Base-by-base conservation (phyloP, 2,329 filamentous ascomycete genomes). In the Aspergillus sergii region DNA sequence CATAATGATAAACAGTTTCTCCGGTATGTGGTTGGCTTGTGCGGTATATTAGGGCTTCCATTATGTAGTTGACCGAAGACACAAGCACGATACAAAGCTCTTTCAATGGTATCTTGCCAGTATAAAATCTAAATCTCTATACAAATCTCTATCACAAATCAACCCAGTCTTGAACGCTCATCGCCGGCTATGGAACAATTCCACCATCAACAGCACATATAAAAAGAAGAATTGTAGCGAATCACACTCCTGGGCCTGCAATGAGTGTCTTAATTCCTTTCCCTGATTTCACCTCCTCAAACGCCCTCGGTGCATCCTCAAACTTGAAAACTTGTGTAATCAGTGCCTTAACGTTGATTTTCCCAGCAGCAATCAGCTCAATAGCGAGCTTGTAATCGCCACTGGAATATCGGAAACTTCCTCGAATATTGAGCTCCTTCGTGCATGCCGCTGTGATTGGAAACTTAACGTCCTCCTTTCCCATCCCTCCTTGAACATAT, bases 401-500 rank as follows among this genome's bases (percentile, higher is more conserved):
- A 6, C 88, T 86, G 3, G 88, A 88, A 78, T 96, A 96, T 43
- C 93, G 86, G 83, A 96, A 96, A 62, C 88, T 91, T 30, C 92
- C 92, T 73, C 89, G 90, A 43, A 89, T 85, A 4, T 89, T 93
- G 28, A 95, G 84, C 81, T 96, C 93, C 81, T 96, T 96, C 58
- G 88, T 83, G 76, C 91, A 93, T 76, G 94, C 82, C 12, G 90
- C 88, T 84, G 46, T 57, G 28, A 65, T 58, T n/a, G 60, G 57
- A 26, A 65, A 58, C 9, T 80, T 90, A 77, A 97, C 93, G 72
- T 96, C 91, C 34, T 88, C 77, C 75, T 90, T 91, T 73, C 94
- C 94, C 92, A 97, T 96, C 60, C 93, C 93, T 62, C 88, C 91
- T 81, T 96, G 92, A 6, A 95, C 89, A 72, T 92, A 94, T 16